Conservation (phyloP, 495 filamentous ascomycete species). For the Neurospora africana region DNA sequence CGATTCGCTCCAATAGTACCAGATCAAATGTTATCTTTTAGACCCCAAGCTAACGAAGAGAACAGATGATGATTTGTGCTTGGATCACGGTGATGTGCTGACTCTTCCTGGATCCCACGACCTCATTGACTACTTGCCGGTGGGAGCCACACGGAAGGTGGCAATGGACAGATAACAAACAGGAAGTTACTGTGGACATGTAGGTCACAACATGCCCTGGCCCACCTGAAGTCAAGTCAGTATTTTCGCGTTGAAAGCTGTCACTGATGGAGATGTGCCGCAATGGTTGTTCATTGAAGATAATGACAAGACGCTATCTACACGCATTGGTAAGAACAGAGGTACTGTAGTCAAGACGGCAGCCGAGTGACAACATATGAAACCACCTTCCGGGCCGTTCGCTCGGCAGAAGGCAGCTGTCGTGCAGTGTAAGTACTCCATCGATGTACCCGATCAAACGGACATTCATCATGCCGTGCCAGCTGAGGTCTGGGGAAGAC, state of each 20-base stretch:
- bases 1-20: neutral
- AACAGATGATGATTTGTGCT: neutral
- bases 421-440: neutral
- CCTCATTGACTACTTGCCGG: neutral
- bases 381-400: neutral
- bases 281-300: neutral
- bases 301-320: accelerated
- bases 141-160: neutral
- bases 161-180: neutral
- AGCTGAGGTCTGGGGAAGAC: neutral
- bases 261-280: neutral
- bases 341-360: neutral
- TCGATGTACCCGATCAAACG: neutral
- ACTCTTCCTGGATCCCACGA: neutral
- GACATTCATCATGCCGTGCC: neutral
- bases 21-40: no score
- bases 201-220: neutral
- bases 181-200: neutral
- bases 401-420: neutral
- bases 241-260: neutral
- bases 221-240: neutral
- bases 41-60: no score
- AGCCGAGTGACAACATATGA: accelerated
- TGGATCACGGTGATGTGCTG: neutral
- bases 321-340: neutral